Evolutionary conservation across 2,329 filamentous ascomycete genomes (phyloP).

Genomic region (Alternaria longipes): DNA sequence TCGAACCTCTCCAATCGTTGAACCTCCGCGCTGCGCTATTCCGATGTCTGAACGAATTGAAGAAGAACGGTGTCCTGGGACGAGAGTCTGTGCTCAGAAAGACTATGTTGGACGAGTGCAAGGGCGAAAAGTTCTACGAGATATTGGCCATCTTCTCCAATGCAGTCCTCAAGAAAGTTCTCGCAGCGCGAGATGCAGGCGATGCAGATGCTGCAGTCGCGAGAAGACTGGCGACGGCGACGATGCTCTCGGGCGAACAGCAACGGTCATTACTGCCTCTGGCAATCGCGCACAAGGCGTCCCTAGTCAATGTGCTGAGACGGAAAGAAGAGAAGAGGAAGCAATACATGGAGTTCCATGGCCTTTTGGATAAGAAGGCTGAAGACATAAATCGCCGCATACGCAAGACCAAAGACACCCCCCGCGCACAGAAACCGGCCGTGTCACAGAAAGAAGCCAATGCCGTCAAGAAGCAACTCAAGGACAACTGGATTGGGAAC

Average conservation of each 20-base stretch:
- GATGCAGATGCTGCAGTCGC: conserved; percentile 51
- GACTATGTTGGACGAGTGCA: conserved; percentile 97
- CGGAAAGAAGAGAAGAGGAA: conserved; percentile 68
- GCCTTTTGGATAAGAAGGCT: conserved; percentile 71
- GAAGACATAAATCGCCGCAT: conserved; percentile 64
- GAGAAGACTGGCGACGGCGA: conserved; percentile 60
- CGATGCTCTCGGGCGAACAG: conserved; percentile 39
- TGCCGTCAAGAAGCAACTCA: conserved; percentile 66
- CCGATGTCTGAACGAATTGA: conserved; percentile 81
- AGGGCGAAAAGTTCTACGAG: conserved; percentile 89
- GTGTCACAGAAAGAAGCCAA: conserved; percentile 41
- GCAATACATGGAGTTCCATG: conserved; percentile 70
- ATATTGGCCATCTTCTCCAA: conserved; percentile 85
- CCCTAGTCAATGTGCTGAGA: conserved; percentile 67
- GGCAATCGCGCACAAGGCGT: conserved; percentile 75
- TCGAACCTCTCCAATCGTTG: conserved; percentile 88
- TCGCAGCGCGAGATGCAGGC: conserved; percentile 61
- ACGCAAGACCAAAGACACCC: conserved; percentile 51
- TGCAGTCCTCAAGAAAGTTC: conserved; percentile 76
- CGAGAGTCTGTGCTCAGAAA: conserved; percentile 84
- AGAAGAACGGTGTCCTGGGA: conserved; percentile 85
- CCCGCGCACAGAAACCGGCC: conserved; percentile 41
- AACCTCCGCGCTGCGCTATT: conserved; percentile 88
- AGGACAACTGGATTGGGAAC: conserved; percentile 81
- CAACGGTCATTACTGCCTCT: conserved; percentile 66